These are phyloP conservation scores for Moesziomyces antarcticus DNA, from an alignment of 1,284 basidiomycete species.

Conservation along the genomic window DNA sequence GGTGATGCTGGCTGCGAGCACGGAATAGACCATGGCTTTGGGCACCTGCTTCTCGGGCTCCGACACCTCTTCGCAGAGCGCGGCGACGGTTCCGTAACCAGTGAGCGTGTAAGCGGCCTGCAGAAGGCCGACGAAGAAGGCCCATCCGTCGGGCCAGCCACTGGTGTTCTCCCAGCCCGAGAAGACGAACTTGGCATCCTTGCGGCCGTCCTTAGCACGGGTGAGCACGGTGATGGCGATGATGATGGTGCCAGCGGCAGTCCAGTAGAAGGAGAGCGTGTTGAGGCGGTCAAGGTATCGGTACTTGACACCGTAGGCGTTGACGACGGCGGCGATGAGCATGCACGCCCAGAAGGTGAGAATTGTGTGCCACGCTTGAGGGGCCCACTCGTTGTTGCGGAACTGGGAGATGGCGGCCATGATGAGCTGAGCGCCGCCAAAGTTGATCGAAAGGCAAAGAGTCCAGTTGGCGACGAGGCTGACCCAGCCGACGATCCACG, in stretches of 20 bases:
- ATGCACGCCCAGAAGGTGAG: conserved; percentile 70
- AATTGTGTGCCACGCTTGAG: conserved; percentile 62
- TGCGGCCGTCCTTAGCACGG: conserved; percentile 67
- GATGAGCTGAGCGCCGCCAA: conserved; percentile 71
- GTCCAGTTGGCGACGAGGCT: conserved; percentile 71
- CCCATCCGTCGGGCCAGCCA: conserved; percentile 62
- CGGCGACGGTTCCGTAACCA: conserved; percentile 68
- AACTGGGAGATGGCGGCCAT: conserved; percentile 70
- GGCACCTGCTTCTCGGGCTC: conserved; percentile 60
- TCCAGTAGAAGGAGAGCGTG: conserved; percentile 70
- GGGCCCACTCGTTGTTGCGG: conserved; percentile 54
- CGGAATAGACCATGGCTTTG: conserved; percentile 65
- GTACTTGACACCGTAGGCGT: conserved; percentile 55
- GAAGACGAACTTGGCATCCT: conserved; percentile 69
- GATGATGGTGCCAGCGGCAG: conserved; percentile 69
- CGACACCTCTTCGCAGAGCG: conserved; percentile 69
- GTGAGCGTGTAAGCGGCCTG: conserved; percentile 65
- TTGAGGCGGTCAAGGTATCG: conserved; percentile 61
- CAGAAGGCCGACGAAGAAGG: conserved; percentile 69
- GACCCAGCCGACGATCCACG: conserved; percentile 71
- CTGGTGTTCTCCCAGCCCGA: conserved; percentile 68
- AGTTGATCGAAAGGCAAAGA: conserved; percentile 69
- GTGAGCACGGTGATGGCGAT: conserved; percentile 70
- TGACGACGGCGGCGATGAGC: conserved; percentile 67
- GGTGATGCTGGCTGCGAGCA: conserved; percentile 70